Conservation (phyloP, 805 yeast species). For the Kluyveromyces wickerhamii region DNA sequence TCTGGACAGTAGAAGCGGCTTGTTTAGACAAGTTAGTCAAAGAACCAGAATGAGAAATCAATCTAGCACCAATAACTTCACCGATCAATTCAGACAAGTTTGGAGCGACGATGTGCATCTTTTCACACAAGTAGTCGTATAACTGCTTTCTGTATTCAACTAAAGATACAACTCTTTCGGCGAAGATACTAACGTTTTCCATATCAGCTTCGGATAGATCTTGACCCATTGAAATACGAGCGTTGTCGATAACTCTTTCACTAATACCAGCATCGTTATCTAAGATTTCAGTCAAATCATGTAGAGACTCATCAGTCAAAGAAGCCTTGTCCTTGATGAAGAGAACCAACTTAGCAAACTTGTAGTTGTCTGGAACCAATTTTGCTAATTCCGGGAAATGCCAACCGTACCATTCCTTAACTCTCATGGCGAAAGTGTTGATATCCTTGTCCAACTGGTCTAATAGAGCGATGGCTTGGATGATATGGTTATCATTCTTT, state of each 20-base stretch:
- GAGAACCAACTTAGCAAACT: slow-evolving; percentile 73
- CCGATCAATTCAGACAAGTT: slow-evolving; percentile 94
- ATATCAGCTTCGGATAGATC: slow-evolving; percentile 93
- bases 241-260: slow-evolving; percentile 86
- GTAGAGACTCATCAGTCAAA: slow-evolving; percentile 71
- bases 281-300: slow-evolving; percentile 78
- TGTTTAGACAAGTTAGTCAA: slow-evolving; percentile 92
- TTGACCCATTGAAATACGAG: slow-evolving; percentile 98
- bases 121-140: slow-evolving; percentile 81
- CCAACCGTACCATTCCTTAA: slow-evolving; percentile 98
- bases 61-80: slow-evolving; percentile 97
- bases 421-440: slow-evolving; percentile 95
- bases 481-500: slow-evolving; percentile 97
- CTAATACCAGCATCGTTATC: slow-evolving; percentile 91
- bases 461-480: slow-evolving; percentile 94
- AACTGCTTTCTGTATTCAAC: slow-evolving; percentile 83
- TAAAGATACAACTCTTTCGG: slow-evolving; percentile 85
- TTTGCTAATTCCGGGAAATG: slow-evolving; percentile 96
- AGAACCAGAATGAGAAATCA: slow-evolving; percentile 97
- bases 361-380: slow-evolving; percentile 82
- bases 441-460: slow-evolving; percentile 98
- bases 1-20: slow-evolving; percentile 98
- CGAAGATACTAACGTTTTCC: slow-evolving; percentile 84
- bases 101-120: slow-evolving; percentile 98
- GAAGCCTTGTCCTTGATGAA: slow-evolving; percentile 82